A percentile compares a stretch with the other conserved stretches of the same genome.
Evolutionary conservation across 345 rosid genomes (phyloP).

Genomic region (Rhodomyrtus tomentosa): DNA sequence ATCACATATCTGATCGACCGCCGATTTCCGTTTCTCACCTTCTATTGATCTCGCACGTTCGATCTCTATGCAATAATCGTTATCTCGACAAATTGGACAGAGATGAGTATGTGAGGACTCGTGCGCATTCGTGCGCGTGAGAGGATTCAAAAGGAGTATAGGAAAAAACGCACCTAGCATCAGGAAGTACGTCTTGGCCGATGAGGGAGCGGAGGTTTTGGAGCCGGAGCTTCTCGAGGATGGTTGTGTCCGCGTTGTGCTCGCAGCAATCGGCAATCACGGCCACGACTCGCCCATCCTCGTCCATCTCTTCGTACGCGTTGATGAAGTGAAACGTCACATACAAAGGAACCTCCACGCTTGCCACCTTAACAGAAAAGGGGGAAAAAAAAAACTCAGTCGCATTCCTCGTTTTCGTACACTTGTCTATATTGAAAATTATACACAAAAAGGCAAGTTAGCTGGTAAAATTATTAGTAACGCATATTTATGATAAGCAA

Average conservation of each 20-base stretch:
- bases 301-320: conserved; percentile 80
- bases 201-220: conserved; percentile 56
- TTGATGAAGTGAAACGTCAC: conserved; percentile 92
- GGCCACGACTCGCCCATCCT: conserved; percentile 58
- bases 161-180: conserved; percentile 45
- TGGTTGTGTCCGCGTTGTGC: conserved; percentile 67
- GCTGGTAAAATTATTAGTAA: too few species aligned
- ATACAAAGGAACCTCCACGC: conserved; percentile 85
- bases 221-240: conserved; percentile 68
- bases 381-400: background rate
- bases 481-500: too few species aligned
- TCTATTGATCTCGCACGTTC: background rate
- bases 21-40: background rate
- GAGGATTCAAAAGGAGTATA: background rate
- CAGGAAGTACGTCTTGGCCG: conserved; percentile 64
- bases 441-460: background rate
- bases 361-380: conserved; percentile 41
- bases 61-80: background rate
- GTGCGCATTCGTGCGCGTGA: too few species aligned
- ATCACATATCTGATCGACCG: background rate
- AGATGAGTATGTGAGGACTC: background rate
- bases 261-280: conserved; percentile 88
- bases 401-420: background rate
- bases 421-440: background rate
- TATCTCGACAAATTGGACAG: background rate